phyloP scores from a whole-genome alignment of 495 filamentous ascomycete species.

The Aspergillus campestris region DNA sequence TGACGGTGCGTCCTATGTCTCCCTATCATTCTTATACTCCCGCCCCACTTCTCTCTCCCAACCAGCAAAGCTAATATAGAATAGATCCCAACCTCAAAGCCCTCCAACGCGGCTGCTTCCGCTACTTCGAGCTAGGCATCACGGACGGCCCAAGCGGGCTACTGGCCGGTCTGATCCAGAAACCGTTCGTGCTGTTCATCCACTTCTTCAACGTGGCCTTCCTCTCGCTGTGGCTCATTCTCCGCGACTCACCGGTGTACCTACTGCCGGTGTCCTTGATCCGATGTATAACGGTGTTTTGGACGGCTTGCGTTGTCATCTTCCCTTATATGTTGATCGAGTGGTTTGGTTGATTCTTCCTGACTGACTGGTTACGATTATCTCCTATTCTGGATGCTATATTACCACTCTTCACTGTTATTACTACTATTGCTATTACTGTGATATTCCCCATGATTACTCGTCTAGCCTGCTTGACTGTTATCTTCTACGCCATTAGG shows the following conservation, averaged over 20 bases:
- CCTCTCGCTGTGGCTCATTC: conserved; percentile 75
- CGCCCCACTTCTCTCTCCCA: no score
- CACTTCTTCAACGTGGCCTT: conserved; percentile 95
- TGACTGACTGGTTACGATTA: not conserved
- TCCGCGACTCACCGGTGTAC: conserved; percentile 46
- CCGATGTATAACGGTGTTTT: conserved; percentile 62
- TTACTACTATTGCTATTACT: no score
- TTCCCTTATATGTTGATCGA: conserved; percentile 63
- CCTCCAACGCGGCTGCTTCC: conserved; percentile 86
- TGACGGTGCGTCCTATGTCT: conserved; percentile 52
- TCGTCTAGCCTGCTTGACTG: not conserved
- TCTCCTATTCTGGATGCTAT: not conserved
- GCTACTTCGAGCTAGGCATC: conserved; percentile 77
- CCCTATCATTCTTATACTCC: no score
- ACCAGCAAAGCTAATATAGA: conserved; percentile 5
- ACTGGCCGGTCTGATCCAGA: conserved; percentile 72
- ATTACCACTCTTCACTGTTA: no score
- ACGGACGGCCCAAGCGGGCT: conserved; percentile 72
- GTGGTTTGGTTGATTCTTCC: conserved; percentile 17
- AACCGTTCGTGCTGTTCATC: conserved; percentile 70
- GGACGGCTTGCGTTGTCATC: conserved; percentile 81
- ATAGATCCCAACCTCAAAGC: conserved; percentile 62
- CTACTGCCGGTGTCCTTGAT: conserved; percentile 52
- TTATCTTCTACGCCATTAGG: not conserved
- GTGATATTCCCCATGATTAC: no score